These are phyloP conservation scores for Aplosporella prunicola DNA, from an alignment of 2,329 filamentous ascomycete species.

Conservation along the genomic window DNA sequence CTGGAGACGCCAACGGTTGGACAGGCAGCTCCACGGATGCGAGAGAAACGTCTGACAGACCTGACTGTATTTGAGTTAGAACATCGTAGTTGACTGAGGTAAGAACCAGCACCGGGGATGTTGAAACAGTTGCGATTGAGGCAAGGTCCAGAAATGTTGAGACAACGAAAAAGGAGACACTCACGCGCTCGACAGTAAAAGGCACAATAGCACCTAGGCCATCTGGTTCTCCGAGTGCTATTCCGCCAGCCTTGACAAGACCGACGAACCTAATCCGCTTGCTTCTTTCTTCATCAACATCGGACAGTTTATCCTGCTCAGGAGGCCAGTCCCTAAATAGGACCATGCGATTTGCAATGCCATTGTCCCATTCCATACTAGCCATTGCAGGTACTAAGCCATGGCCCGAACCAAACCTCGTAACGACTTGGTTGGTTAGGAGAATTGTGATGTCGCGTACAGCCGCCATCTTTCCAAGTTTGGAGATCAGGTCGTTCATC, in stretches of 20 bases:
- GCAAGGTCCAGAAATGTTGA: too few relatives aligned
- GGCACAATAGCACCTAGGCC: conserved; percentile 43
- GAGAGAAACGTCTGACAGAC: conserved; percentile 21
- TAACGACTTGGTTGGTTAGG: conserved; percentile 69
- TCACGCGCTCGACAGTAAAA: conserved; percentile 35
- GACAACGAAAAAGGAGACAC: too few relatives aligned
- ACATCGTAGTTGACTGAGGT: too few relatives aligned
- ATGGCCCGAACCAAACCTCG: conserved; percentile 63
- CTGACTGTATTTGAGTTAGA: conserved; percentile 21
- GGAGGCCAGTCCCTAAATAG: conserved; percentile 63
- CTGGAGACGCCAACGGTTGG: conserved; percentile 13
- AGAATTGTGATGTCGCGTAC: conserved; percentile 64
- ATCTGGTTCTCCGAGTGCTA: conserved; percentile 30
- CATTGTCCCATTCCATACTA: conserved; percentile 70
- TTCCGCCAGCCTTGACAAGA: conserved; percentile 35
- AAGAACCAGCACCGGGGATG: conserved; percentile 16
- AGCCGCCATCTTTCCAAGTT: conserved; percentile 62
- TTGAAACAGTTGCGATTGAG: too few relatives aligned
- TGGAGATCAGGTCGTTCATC: conserved; percentile 53
- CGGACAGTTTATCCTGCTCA: conserved; percentile 21
- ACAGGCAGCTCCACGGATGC: conserved; percentile 2
- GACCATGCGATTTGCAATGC: conserved; percentile 61
- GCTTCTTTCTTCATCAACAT: conserved; percentile 21
- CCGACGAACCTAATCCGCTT: conserved; percentile 32
- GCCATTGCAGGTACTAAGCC: conserved; percentile 67